A percentile compares a stretch with the other conserved stretches of the same genome.
phyloP scores from a whole-genome alignment of 352 stramenopile genomes.

The Phytophthora ohioensis region DNA sequence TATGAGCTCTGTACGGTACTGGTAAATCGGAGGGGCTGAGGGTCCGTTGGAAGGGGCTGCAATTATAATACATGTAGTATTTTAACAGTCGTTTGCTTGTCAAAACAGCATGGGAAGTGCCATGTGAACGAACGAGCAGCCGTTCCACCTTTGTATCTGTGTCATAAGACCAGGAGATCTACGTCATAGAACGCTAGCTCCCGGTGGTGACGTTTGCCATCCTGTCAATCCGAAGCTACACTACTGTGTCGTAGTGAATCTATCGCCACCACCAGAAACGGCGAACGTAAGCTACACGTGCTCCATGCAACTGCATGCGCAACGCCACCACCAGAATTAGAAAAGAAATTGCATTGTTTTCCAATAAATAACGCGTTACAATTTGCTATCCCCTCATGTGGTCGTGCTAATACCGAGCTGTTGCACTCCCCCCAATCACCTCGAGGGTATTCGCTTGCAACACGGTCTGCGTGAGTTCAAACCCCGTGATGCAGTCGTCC shows the following conservation, averaged over 20 bases:
- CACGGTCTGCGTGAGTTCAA: constrained; percentile 18
- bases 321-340: constrained; percentile 12
- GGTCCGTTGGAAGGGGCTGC: too few relatives aligned
- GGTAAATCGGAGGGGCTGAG: too few relatives aligned
- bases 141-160: constrained; percentile 1
- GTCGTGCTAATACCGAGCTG: constrained; percentile 19
- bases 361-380: constrained; percentile 46
- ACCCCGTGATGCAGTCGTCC: constrained; percentile 23
- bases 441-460: neutral
- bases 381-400: constrained; percentile 16
- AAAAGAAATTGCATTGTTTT: constrained; percentile 37
- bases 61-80: too few relatives aligned
- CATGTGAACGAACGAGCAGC: neutral
- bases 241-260: neutral
- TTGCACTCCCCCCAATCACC: neutral
- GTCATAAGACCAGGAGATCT: constrained; percentile 20
- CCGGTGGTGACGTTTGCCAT: neutral
- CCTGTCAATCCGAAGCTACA: too few relatives aligned
- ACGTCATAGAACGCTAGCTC: constrained; percentile 18
- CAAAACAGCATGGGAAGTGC: too few relatives aligned
- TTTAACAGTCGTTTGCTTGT: too few relatives aligned
- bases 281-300: neutral
- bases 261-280: constrained; percentile 26
- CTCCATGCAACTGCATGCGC: neutral
- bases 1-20: too few relatives aligned